Percentiles rank a stretch among this genome's conserved stretches.
Evolutionary conservation across 106 monocot species (phyloP).

Genomic region (Posidonia australis): DNA sequence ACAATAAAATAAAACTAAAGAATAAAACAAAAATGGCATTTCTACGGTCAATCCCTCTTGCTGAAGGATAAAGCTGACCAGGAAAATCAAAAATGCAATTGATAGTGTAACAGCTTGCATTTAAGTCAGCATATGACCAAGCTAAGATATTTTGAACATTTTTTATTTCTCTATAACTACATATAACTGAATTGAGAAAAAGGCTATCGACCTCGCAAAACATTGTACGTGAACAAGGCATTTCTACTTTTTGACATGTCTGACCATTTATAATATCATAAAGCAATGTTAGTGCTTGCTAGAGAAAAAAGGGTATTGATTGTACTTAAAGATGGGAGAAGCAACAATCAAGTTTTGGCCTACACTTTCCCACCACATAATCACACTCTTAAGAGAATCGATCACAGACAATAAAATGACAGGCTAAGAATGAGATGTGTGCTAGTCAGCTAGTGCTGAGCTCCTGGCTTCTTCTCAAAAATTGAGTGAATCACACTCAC

Average conservation of each 20-base stretch:
- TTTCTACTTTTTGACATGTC: background rate
- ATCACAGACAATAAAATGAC: too few relatives aligned
- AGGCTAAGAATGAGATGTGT: too few relatives aligned
- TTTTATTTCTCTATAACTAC: background rate
- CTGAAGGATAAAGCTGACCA: background rate
- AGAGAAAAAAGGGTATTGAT: background rate
- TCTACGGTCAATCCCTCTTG: too few relatives aligned
- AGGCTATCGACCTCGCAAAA: background rate
- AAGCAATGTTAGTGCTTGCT: background rate
- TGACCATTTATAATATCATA: background rate
- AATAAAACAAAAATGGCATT: background rate
- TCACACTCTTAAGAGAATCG: too few relatives aligned
- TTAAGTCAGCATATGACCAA: background rate
- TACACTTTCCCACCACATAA: too few relatives aligned
- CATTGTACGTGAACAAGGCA: background rate
- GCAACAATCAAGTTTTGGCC: background rate
- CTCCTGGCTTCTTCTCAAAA: too few relatives aligned
- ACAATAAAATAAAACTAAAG: background rate
- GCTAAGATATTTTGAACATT: background rate
- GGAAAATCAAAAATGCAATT: background rate
- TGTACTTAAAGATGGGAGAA: background rate
- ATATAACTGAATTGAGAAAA: background rate
- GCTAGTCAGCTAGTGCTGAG: too few relatives aligned
- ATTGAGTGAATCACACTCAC: too few relatives aligned
- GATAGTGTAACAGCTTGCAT: background rate